Base-by-base conservation (phyloP, 306 rosid genomes). In the Leucaena leucocephala region DNA sequence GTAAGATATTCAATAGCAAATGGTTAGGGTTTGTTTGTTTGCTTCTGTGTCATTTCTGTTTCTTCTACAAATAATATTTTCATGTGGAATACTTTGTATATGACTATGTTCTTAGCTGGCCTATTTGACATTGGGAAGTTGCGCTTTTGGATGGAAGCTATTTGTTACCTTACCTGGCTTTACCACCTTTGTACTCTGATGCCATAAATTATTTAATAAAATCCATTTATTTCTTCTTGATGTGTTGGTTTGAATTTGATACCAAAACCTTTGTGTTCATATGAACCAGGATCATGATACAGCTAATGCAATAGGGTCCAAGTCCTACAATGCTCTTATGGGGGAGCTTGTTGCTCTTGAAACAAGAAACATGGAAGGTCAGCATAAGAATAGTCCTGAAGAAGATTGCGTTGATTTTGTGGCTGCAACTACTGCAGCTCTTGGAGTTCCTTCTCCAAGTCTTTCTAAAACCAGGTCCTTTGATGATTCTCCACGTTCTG, bases 271-370 rank as follows among this genome's bases (percentile, higher is more conserved):
- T 58, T 71, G 65, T 15, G 44, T 81, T 83, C 61, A 8, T 80
- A 44, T 88, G 80, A 62, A 68, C 78, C 84, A 96, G 99, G 99
- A 93, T 82, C 5, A 54, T 75, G 89, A 84, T 68, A 88, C 94
- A 81, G 85, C 97, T 17, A 80, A 79, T 85, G 94, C 99, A 71
- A 87, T 96, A 71, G 96, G 92, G 72, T 90, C 88, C 44, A 96
- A 93, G 85, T 96, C 98, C 75, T 96, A 96, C 81, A 96, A 96
- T 80, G 74, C 97, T 73, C 91, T 96, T 39, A 91, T 38, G 88
- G 99, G 89, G 82, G 97, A 96, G 87, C 99, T 96, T 74, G 99
- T 96, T 72, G 91, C 94, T 76, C 90, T 96, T 83, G 99, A 96
- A 83, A 88, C 98, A 65, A 82, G 40, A 78, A 88, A 85, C 52